Conservation (phyloP, 2,329 filamentous ascomycete species). For the Penicillium sp. region DNA sequence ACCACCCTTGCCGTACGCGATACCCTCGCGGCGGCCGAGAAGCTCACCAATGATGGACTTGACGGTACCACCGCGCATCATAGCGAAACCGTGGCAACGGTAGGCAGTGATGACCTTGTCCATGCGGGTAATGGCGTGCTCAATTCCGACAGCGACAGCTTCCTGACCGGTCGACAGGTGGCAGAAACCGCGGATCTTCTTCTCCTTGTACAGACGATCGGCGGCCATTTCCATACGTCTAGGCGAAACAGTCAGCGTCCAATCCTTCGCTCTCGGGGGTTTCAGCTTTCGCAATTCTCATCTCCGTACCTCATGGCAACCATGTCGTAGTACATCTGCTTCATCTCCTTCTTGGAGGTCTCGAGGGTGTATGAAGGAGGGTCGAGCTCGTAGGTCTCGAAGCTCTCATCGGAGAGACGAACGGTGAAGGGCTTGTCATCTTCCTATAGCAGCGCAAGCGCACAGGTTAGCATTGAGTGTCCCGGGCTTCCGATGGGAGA, state of each 20-base stretch:
- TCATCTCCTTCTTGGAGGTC: slow-evolving; percentile 96
- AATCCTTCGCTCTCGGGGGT: background rate
- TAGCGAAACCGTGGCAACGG: slow-evolving; percentile 96
- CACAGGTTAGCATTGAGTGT: slow-evolving; percentile 22
- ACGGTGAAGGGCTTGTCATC: slow-evolving; percentile 93
- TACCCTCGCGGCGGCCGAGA: slow-evolving; percentile 90
- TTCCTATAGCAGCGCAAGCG: slow-evolving; percentile 58
- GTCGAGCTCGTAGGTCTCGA: slow-evolving; percentile 99
- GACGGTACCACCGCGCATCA: slow-evolving; percentile 91
- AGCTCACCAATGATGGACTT: slow-evolving; percentile 95
- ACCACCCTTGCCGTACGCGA: slow-evolving; percentile 97
- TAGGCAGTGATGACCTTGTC: slow-evolving; percentile 98
- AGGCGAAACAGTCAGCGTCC: slow-evolving; percentile 14
- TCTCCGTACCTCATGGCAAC: slow-evolving; percentile 77
- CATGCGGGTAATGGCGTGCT: slow-evolving; percentile 86
- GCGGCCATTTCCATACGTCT: slow-evolving; percentile 99
- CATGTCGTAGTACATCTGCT: slow-evolving; percentile 99
- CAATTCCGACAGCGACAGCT: slow-evolving; percentile 94
- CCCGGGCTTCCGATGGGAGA: slow-evolving; percentile 41
- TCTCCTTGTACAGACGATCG: slow-evolving; percentile 99
- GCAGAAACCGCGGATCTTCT: slow-evolving; percentile 99
- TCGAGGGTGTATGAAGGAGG: slow-evolving; percentile 89
- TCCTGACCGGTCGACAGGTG: slow-evolving; percentile 97
- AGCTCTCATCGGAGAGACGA: slow-evolving; percentile 94
- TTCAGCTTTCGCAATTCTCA: background rate